These are phyloP conservation scores for Aspergillus funiculosus DNA, from an alignment of 495 filamentous ascomycete genomes.

Conservation along the genomic window DNA sequence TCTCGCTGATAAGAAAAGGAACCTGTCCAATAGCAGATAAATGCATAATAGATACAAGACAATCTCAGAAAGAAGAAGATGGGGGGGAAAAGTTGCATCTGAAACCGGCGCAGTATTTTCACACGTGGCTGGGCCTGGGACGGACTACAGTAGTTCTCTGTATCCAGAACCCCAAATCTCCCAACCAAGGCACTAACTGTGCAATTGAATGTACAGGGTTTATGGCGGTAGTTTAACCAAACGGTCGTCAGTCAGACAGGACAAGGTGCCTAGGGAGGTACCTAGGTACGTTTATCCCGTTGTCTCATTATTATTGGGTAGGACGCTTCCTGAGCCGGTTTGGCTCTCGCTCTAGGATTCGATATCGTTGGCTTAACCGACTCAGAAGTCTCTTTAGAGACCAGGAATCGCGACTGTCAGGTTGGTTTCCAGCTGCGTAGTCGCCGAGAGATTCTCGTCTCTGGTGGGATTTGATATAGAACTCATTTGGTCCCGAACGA, in stretches of 20 bases:
- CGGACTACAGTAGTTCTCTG: too few relatives aligned
- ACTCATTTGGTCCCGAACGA: conserved; percentile 6
- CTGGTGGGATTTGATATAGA: conserved; percentile 5
- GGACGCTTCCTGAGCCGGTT: conserved; percentile 40
- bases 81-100: neutral
- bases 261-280: neutral
- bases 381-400: conserved; percentile 38
- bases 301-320: conserved; percentile 15
- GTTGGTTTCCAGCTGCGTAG: conserved; percentile 5
- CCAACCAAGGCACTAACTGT: neutral
- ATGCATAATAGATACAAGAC: neutral
- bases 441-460: conserved; percentile 10
- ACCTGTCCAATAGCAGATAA: conserved; percentile 5
- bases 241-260: neutral
- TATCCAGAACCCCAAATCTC: too few relatives aligned
- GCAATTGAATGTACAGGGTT: neutral
- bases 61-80: neutral
- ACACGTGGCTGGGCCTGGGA: conserved; percentile 11
- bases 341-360: conserved; percentile 39
- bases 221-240: neutral
- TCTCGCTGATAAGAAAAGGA: conserved; percentile 8
- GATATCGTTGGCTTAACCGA: conserved; percentile 36
- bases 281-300: too few relatives aligned
- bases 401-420: conserved; percentile 27
- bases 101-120: conserved; percentile 2